phyloP scores from a whole-genome alignment of 345 rosid species.

The Populus alba region DNA sequence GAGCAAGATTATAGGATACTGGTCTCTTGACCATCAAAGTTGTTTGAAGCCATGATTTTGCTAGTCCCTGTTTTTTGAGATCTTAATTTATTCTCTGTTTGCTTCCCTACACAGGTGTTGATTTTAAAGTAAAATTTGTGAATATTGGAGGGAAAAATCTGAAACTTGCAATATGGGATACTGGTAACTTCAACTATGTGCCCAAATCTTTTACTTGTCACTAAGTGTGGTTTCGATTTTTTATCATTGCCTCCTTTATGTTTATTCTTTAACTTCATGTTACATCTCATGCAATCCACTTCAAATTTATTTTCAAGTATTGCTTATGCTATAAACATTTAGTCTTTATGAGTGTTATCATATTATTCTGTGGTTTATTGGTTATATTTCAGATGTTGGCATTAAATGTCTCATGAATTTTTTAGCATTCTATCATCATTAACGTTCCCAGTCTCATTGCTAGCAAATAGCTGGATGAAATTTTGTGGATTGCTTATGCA shows the following conservation, averaged over 20 bases:
- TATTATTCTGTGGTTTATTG: not conserved
- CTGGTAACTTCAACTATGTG: slow-evolving; percentile 41
- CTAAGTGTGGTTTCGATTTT: not conserved
- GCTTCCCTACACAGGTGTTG: slow-evolving; percentile 58
- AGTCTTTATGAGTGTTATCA: not conserved
- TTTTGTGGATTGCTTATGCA: not conserved
- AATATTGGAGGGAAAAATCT: slow-evolving; percentile 71
- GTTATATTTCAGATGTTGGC: not conserved
- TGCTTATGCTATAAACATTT: not conserved
- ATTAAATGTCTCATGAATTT: not conserved
- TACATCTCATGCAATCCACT: not conserved
- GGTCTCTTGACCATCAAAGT: not conserved
- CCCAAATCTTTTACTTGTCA: not conserved
- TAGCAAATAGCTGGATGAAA: not conserved
- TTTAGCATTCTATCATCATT: not conserved
- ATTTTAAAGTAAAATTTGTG: slow-evolving; percentile 86
- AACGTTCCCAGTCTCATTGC: not conserved
- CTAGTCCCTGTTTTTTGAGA: not conserved
- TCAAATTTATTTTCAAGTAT: not conserved
- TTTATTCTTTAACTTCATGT: not conserved
- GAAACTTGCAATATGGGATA: slow-evolving; percentile 98
- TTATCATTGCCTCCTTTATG: not conserved
- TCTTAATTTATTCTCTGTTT: not conserved
- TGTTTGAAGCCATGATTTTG: not conserved
- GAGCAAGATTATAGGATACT: not conserved